A percentile compares a stretch with the other conserved stretches of the same genome.
These are phyloP conservation scores for Pichia sp. DNA, from an alignment of 1,139 yeast species.

Conservation along the genomic window DNA sequence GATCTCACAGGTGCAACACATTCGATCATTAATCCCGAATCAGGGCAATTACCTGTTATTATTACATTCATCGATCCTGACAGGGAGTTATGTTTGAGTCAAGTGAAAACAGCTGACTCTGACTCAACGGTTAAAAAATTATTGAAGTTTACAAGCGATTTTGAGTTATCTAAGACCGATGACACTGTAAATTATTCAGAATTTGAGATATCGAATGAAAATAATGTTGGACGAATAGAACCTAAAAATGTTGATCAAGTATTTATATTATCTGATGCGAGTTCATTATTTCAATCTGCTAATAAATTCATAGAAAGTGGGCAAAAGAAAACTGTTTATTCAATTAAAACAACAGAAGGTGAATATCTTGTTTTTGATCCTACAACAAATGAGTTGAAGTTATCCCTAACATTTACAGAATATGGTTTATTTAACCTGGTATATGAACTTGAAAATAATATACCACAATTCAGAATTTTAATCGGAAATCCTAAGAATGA, in stretches of 20 bases:
- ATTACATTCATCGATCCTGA: conserved; percentile 3
- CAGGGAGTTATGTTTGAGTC: conserved; percentile 1
- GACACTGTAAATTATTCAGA: conserved; percentile 1
- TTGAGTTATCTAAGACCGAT: background rate
- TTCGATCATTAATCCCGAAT: conserved; percentile 1
- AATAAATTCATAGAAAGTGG: background rate
- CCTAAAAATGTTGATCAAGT: conserved; percentile 36
- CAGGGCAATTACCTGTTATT: conserved; percentile 10
- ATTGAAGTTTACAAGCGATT: conserved; percentile 1
- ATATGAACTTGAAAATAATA: background rate
- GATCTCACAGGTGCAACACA: conserved; percentile 5
- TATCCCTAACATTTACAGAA: conserved; percentile 35
- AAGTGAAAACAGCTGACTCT: conserved; percentile 1
- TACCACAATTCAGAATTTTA: conserved; percentile 7
- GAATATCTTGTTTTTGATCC: conserved; percentile 29
- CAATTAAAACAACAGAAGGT: conserved; percentile 8
- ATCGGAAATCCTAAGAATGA: conserved; percentile 14
- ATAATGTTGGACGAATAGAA: conserved; percentile 25
- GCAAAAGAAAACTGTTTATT: background rate
- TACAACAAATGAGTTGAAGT: conserved; percentile 25
- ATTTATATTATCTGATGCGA: conserved; percentile 31
- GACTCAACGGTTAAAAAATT: background rate
- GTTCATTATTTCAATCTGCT: conserved; percentile 10
- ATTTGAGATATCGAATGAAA: conserved; percentile 8
- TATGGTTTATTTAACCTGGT: conserved; percentile 31